These are phyloP conservation scores for Naegleria fowleri DNA, from an alignment of 208 protist genomes.

Conservation along the genomic window DNA sequence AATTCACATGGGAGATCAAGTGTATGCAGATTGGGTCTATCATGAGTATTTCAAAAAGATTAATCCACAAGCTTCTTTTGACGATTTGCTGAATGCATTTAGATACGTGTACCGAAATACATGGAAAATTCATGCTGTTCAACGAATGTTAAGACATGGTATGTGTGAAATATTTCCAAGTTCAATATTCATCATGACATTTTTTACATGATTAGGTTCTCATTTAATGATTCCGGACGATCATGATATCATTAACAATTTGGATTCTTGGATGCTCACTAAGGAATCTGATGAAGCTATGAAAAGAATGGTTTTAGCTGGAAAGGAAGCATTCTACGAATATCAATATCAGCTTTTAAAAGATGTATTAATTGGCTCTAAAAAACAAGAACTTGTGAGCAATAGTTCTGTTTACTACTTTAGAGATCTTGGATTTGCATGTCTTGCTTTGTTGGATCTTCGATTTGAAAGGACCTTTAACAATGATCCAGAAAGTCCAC, in stretches of 20 bases:
- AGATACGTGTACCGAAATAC: conserved; percentile 9
- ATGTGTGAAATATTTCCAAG: too few species aligned
- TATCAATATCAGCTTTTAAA: conserved; percentile 5
- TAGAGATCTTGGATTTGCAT: background rate
- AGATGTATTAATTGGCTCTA: background rate
- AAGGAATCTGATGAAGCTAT: background rate
- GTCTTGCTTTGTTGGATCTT: background rate
- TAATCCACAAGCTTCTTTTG: background rate
- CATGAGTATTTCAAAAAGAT: background rate
- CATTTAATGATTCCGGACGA: conserved; percentile 24
- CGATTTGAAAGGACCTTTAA: conserved; percentile 17
- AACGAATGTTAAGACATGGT: background rate
- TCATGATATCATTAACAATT: conserved; percentile 9
- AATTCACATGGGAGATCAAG: conserved; percentile 14
- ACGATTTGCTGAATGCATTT: background rate
- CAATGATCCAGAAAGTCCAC: background rate
- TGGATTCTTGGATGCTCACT: background rate
- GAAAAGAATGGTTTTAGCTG: background rate
- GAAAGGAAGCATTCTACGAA: background rate
- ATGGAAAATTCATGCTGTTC: background rate
- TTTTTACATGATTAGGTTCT: too few species aligned
- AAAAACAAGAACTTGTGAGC: background rate
- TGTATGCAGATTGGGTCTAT: background rate
- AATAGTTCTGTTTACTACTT: background rate
- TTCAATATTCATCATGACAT: too few species aligned